Base-by-base conservation (phyloP, 1,284 basidiomycete species). In the Ceratobasidium sp. region DNA sequence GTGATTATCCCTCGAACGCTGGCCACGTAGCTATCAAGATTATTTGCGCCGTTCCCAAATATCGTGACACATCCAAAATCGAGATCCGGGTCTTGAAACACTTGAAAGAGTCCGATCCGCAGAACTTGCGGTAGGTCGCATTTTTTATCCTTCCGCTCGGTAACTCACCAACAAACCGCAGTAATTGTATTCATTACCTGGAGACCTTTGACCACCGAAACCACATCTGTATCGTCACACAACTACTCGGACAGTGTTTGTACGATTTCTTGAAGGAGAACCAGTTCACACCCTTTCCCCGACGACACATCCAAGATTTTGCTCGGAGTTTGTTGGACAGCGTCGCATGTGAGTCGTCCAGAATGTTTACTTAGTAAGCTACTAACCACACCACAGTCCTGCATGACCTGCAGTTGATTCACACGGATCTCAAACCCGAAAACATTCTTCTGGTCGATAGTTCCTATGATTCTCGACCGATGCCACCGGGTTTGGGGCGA, bases 111-210 rank as follows among this genome's bases (percentile, higher is more conserved):
- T 89, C 93, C 78, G 98, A 99, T 86, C 95, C 96, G 11, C 83
- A 86, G 80, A 99, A 99, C 84, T 86, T 89, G 82, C 92, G 97
- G 96, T 97, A 83, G 80, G 95, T 89, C 29, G 79, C 71, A 77
- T 62, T 13, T 44, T 17, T 9, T n/a, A 13, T 29, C 78, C 76
- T 76, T 78, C 64, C 65, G 78, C 40, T 29, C 25, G 25, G 15
- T 59, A 62, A 76, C 78, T 81, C 74, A 81, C 77, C 69, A 49
- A 76, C 49, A 34, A 44, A 76, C 51, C 71, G 32, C 81, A 98
- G 97, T 85, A 98, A 99, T 91, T 99, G 98, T 85, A 98, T 99
- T 77, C 97, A 99, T 84, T 87, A 99, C 59, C 86, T 97, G 64
- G 91, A 96, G 81, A 96, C 92, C 88, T 99, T 99, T 84, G 97